Base-by-base conservation (phyloP, 108 stramenopile genomes). In the Bacterosira constricta region DNA sequence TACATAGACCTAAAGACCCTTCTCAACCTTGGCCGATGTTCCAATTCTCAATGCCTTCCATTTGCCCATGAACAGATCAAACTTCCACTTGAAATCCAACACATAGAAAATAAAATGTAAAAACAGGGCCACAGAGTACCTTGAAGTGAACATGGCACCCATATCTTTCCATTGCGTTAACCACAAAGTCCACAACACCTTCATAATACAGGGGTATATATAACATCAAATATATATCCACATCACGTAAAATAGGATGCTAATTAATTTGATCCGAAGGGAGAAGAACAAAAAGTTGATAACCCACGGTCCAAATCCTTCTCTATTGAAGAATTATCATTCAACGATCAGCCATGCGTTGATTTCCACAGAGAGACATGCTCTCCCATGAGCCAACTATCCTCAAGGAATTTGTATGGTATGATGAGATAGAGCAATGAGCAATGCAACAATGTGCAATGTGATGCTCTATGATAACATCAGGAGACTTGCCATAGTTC, bases 291-390 rank as follows among this genome's bases (percentile, higher is more conserved):
- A 58, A 27, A 91, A 63, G 81, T 91, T 85, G 61, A 92, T 85
- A 23, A 87, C 82, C 93, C 93, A 94, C 15, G 94, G 91, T 31
- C 82, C 79, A 70, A 92, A 87, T 8, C 90, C 89, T 58, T 88
- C 83, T 46, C 91, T 91, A 73, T 96, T 93, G 83, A 96, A 91
- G n/a, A 96, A 88, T 21, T 92, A 69, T 51, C 94, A 74, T 8
- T 90, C 92, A 41, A 96, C 93, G 55, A 96, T 82, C 50, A 91
- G 91, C 94, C 94, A 96, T 0, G 94, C 93, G 59, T 96, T 96
- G 61, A 93, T 72, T 71, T 96, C 92, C 3, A 93, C 91, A 57
- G 65, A 88, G 58, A 96, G 78, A 66, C 87, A 90, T 1, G 89
- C 90, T 23, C n/a, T n/a, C 94, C 94, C 90, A 96, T 91, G n/a